Evolutionary conservation across 1,284 basidiomycete species (phyloP).

Genomic region (Puccinia hordei): DNA sequence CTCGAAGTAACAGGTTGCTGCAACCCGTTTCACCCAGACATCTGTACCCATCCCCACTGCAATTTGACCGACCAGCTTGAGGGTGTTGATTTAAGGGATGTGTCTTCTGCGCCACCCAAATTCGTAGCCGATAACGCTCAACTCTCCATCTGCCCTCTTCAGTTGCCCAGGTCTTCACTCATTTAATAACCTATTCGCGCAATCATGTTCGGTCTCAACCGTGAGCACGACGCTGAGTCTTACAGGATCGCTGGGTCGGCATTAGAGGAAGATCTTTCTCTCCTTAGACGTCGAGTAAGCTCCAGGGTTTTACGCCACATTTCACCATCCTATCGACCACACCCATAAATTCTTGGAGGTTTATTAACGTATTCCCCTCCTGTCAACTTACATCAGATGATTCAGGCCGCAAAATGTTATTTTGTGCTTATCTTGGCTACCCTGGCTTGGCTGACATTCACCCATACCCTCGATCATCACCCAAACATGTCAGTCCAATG

Average conservation of each 20-base stretch:
- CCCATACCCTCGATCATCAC: constrained; percentile 3
- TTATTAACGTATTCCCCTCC: neutral
- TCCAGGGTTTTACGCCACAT: neutral
- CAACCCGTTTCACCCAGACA: constrained; percentile 7
- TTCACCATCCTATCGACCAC: too few species aligned
- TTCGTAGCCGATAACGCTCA: too few species aligned
- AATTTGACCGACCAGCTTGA: too few species aligned
- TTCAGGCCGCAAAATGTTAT: constrained; percentile 25
- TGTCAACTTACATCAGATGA: neutral
- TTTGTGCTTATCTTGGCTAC: constrained; percentile 23
- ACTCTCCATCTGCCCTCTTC: neutral
- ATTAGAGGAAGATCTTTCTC: constrained; percentile 29
- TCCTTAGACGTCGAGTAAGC: constrained; percentile 21
- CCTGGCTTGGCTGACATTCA: constrained; percentile 8
- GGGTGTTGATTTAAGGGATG: too few species aligned
- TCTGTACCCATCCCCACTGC: neutral
- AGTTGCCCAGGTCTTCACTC: neutral
- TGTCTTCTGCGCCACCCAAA: too few species aligned
- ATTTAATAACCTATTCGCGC: neutral
- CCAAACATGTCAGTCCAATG: constrained; percentile 14
- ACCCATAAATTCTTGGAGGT: neutral
- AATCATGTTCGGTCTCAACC: neutral
- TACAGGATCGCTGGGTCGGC: neutral
- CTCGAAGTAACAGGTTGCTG: neutral
- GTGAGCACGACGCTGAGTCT: neutral